Conservation (phyloP, 352 stramenopile species). For the Pythium aquatile region DNA sequence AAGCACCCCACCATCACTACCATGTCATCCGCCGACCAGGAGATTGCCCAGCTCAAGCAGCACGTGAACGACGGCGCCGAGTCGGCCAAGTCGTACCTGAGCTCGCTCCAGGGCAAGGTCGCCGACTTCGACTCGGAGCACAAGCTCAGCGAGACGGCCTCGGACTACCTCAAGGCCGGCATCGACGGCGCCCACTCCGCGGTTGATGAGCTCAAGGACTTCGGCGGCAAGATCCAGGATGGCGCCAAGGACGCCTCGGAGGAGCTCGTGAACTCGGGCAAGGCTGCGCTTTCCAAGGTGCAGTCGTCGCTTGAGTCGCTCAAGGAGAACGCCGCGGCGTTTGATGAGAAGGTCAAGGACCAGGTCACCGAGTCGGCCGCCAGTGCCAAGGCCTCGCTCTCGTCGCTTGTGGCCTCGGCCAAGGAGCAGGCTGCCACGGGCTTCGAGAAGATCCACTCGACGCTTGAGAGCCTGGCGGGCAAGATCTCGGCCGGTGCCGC, state of each 20-base stretch:
- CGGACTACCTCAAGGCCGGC: conserved; percentile 55
- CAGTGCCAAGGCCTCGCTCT: conserved; percentile 51
- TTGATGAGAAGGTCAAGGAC: conserved; percentile 39
- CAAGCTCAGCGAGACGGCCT: conserved; percentile 69
- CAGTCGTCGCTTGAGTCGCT: conserved; percentile 27
- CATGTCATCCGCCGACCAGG: conserved; percentile 12
- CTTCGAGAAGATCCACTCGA: conserved; percentile 54
- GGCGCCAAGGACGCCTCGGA: conserved; percentile 45
- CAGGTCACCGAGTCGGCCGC: conserved; percentile 41
- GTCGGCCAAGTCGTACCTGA: conserved; percentile 69
- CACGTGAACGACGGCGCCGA: conserved; percentile 60
- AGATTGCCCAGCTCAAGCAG: conserved; percentile 57
- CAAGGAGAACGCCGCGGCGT: conserved; percentile 57
- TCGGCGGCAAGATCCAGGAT: conserved; percentile 54
- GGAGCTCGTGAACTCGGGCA: conserved; percentile 45
- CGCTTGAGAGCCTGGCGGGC: conserved; percentile 38
- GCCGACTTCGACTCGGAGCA: conserved; percentile 59
- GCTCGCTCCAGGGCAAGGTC: conserved; percentile 31
- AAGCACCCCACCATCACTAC: conserved; percentile 1
- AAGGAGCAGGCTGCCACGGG: conserved; percentile 46
- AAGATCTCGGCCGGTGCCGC: conserved; percentile 18
- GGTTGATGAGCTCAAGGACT: conserved; percentile 63
- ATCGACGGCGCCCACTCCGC: conserved; percentile 65
- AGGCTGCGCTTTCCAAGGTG: conserved; percentile 45
- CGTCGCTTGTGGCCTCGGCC: conserved; percentile 46